These are phyloP conservation scores for Capsella bursapastoris DNA, from an alignment of 345 rosid species.

Conservation along the genomic window DNA sequence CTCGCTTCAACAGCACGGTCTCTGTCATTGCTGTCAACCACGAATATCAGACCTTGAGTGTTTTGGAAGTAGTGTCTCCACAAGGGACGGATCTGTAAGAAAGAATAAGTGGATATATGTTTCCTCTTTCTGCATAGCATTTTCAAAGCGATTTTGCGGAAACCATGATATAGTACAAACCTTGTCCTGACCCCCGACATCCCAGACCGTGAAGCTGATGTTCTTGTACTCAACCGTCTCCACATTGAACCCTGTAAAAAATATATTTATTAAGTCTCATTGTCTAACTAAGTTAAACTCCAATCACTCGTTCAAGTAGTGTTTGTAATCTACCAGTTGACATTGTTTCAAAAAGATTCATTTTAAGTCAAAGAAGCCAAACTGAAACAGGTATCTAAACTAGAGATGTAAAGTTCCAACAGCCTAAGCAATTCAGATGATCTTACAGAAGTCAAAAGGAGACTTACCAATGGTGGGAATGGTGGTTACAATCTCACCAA, in stretches of 20 bases:
- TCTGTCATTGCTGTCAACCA: constrained; percentile 71
- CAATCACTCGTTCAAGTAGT: background rate
- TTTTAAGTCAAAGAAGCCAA: background rate
- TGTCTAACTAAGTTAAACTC: background rate
- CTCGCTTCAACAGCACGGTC: constrained; percentile 75
- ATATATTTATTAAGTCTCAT: background rate
- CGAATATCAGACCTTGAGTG: constrained; percentile 75
- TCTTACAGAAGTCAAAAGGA: background rate
- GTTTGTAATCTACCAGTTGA: background rate
- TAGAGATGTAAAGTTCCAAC: background rate
- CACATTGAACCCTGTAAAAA: constrained; percentile 58
- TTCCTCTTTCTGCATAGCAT: background rate
- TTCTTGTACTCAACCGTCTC: constrained; percentile 74
- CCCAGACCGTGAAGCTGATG: constrained; percentile 75
- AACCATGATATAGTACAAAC: constrained; percentile 32
- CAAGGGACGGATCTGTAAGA: constrained; percentile 64
- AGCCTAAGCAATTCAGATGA: background rate
- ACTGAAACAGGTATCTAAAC: background rate
- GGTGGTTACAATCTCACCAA: constrained; percentile 76
- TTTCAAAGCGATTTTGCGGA: background rate
- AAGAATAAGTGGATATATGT: background rate
- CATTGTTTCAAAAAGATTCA: background rate
- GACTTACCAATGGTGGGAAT: constrained; percentile 73
- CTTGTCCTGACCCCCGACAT: constrained; percentile 78
- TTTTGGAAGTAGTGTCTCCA: constrained; percentile 80